Conservation (phyloP, 176 grass and related monocot species). For the Themeda triandra region DNA sequence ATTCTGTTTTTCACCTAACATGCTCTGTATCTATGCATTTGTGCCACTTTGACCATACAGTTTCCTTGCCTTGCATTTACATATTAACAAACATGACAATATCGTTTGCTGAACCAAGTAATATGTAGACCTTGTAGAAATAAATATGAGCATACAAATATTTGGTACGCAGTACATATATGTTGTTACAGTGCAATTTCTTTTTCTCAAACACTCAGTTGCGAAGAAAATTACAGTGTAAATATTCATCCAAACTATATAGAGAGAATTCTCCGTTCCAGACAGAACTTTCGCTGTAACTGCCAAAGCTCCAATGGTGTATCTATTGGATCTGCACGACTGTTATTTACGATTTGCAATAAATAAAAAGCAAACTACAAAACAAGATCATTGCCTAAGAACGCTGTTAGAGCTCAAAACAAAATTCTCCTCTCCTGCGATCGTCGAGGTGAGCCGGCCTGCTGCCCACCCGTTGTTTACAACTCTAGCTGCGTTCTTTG, state of each 20-base stretch:
- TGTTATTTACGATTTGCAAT: constrained; percentile 30
- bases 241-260: neutral
- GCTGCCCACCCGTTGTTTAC: constrained; percentile 94
- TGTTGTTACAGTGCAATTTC: neutral
- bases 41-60: neutral
- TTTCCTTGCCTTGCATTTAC: neutral
- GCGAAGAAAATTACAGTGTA: neutral
- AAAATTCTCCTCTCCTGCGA: constrained; percentile 77
- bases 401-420: constrained; percentile 88
- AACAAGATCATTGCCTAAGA: constrained; percentile 70
- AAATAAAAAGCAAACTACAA: neutral
- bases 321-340: constrained; percentile 7
- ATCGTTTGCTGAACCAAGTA: neutral
- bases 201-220: neutral
- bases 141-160: neutral
- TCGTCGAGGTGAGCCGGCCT: constrained; percentile 66
- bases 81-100: neutral
- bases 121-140: neutral
- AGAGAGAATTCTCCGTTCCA: neutral
- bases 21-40: neutral
- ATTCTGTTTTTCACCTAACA: neutral
- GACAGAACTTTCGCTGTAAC: neutral
- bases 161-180: neutral
- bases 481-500: constrained; percentile 40
- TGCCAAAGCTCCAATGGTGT: neutral